Base-by-base conservation (phyloP, 768 basidiomycete species). In the Leccinum uliginosum region DNA sequence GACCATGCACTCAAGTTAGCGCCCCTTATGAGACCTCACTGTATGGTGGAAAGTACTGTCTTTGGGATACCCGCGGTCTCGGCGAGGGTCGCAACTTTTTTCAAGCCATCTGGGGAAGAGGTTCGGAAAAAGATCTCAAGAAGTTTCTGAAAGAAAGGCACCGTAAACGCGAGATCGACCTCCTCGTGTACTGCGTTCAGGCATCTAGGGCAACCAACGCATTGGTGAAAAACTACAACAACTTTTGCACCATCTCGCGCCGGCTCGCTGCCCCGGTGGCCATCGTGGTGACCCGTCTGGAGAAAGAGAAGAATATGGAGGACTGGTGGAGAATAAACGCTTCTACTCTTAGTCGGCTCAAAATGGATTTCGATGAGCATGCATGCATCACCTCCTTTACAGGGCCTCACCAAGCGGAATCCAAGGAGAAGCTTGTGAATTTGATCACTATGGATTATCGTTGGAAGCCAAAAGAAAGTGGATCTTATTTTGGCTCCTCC, bases 61-160 rank as follows among this genome's bases (percentile, higher is more conserved):
- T 76, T 0, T 71, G 74, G 67, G 76, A 78, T 44, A 77, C 75
- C 8, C 68, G 67, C 4, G 76, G 77, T 21, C 70, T 77, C 21
- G 64, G 73, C 43, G 74, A 70, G 56, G 74, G 35, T 17, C 50
- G 51, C 19, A 50, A 12, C 10, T 53, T 70, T 54, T 30, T 58
- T 30, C 57, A 3, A 32, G 15, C 9, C 21, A 4, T 67, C 11
- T 58, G 60, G 15, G 12, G 49, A 15, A 23, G 19, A 2, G 21
- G 43, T 23, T 56, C 72, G 2, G 60, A 62, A 43, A 58, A 51
- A 49, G 55, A 60, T 4, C 51, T 71, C 23, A 62, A 62, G 48
- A 59, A 53, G 21, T 54, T 69, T 32, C 60, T 69, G 24, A 47
- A 59, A 30, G 58, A 67, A 50, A 62, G 64, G 6, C 59, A 66